Evolutionary conservation across 1,284 basidiomycete species (phyloP).

Genomic region (Stereum hirsutum): DNA sequence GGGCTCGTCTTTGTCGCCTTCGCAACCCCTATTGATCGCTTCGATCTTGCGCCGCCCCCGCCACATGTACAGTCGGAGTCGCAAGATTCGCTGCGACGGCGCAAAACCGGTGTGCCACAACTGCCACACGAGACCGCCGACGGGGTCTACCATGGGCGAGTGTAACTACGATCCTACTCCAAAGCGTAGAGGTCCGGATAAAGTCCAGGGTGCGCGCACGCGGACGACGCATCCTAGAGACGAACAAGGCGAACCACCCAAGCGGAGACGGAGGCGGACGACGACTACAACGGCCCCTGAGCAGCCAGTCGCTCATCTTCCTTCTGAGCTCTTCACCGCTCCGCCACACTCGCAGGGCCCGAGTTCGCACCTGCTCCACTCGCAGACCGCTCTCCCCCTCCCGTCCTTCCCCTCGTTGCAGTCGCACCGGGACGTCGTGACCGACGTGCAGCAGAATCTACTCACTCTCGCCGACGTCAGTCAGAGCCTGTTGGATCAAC

Average conservation of each 20-base stretch:
- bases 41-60: conserved; percentile 2
- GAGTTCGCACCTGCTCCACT: too few relatives aligned
- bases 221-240: conserved; percentile 31
- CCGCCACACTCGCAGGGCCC: too few relatives aligned
- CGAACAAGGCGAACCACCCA: conserved; percentile 10
- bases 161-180: conserved; percentile 62
- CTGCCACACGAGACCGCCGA: conserved; percentile 31
- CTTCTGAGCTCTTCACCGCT: too few relatives aligned
- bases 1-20: background rate
- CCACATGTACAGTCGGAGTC: conserved; percentile 42
- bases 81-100: conserved; percentile 77
- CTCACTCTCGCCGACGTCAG: too few relatives aligned
- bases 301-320: too few relatives aligned
- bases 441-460: too few relatives aligned
- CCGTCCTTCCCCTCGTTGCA: too few relatives aligned
- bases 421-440: too few relatives aligned
- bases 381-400: too few relatives aligned
- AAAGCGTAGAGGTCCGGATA: conserved; percentile 71
- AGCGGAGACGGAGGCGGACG: conserved; percentile 17
- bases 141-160: conserved; percentile 13
- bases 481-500: too few relatives aligned
- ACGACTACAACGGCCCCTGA: conserved; percentile 11
- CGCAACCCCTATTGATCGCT: background rate
- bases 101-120: conserved; percentile 67
- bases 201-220: conserved; percentile 55